A percentile compares a stretch with the other conserved stretches of the same genome.
Conservation (phyloP, 345 rosid genomes). For the Arabis alpina region DNA sequence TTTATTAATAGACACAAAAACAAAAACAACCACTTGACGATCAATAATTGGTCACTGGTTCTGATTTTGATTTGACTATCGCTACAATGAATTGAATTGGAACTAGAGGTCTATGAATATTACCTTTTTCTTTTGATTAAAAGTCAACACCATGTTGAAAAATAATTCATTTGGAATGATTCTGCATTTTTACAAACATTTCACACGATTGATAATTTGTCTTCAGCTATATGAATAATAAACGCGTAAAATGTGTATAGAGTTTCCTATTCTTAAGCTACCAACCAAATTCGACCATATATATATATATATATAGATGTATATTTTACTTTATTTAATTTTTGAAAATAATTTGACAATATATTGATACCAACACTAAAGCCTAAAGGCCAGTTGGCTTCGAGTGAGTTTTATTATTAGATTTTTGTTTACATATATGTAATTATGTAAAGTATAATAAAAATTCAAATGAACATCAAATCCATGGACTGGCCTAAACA, state of each 20-base stretch:
- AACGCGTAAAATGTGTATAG: neutral
- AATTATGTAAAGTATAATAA: neutral
- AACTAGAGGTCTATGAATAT: neutral
- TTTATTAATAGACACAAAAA: neutral
- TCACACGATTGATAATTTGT: neutral
- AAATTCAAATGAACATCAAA: conserved; percentile 26
- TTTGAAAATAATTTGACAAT: too few relatives aligned
- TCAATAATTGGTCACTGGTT: neutral
- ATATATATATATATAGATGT: too few relatives aligned
- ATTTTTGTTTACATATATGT: neutral
- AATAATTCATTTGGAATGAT: neutral
- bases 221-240: neutral
- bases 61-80: conserved; percentile 10
- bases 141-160: conserved; percentile 22
- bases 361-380: neutral
- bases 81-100: neutral
- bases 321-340: too few relatives aligned
- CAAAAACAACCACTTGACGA: neutral
- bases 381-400: too few relatives aligned
- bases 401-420: neutral
- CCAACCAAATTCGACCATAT: neutral
- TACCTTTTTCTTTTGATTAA: neutral
- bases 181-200: neutral
- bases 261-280: neutral
- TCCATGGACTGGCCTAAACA: conserved; percentile 6